Percentiles rank a stretch among this genome's conserved stretches.
These are phyloP conservation scores for Asterella californica DNA, from an alignment of 225 moss, liverwort and hornwort species.

Conservation along the genomic window DNA sequence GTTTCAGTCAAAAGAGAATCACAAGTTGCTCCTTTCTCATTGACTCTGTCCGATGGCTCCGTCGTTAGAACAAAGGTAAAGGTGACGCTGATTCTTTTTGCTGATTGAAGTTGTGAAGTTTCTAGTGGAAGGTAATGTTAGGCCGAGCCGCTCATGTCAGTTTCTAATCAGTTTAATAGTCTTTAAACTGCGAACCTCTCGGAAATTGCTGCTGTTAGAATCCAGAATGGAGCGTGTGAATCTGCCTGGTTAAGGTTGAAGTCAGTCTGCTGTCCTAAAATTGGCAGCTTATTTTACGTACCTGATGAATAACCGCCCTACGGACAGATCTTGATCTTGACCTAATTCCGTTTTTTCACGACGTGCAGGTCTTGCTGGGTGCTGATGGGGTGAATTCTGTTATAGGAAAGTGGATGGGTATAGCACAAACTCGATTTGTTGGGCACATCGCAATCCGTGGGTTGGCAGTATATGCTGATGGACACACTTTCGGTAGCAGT, in stretches of 20 bases:
- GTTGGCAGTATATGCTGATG: constrained; percentile 46
- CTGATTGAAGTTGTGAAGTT: background rate
- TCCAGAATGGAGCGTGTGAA: background rate
- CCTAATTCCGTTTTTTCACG: background rate
- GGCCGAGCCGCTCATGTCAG: background rate
- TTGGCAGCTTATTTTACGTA: background rate
- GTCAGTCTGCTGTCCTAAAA: background rate
- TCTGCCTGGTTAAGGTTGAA: background rate
- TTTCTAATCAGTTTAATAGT: background rate
- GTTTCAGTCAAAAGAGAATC: constrained; percentile 30
- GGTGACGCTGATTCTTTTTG: background rate
- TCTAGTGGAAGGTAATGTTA: background rate
- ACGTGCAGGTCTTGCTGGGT: constrained; percentile 46
- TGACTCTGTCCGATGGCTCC: constrained; percentile 57
- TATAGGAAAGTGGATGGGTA: constrained; percentile 58
- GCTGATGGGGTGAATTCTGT: constrained; percentile 72
- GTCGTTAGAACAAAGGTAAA: constrained; percentile 50
- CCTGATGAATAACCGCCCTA: no score
- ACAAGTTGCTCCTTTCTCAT: constrained; percentile 13
- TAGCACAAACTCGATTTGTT: constrained; percentile 39
- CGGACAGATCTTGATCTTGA: background rate
- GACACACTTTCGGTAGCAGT: constrained; percentile 42
- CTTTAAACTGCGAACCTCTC: background rate
- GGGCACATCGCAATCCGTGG: constrained; percentile 55
- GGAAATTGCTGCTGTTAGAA: background rate